phyloP scores from a whole-genome alignment of 129 eudicot genomes.

The Artemisia argyi region DNA sequence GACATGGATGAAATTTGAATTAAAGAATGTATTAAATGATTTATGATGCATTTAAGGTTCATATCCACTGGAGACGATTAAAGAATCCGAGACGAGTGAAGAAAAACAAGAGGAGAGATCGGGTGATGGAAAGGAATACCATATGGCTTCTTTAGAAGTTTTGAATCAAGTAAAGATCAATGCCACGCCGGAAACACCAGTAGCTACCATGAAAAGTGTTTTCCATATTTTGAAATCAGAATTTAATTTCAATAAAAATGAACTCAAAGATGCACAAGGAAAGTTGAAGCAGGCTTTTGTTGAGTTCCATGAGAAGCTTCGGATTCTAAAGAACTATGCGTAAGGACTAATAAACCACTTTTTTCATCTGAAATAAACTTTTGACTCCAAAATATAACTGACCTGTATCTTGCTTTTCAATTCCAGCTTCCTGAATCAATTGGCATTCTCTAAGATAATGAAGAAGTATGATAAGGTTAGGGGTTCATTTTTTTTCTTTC shows the following conservation, averaged over 20 bases:
- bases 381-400: background rate
- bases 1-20: too few relatives aligned
- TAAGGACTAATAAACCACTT: slow-evolving; percentile 19
- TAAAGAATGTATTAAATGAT: background rate
- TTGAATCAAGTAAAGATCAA: slow-evolving; percentile 56
- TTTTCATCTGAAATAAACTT: background rate
- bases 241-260: slow-evolving; percentile 40
- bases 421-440: slow-evolving; percentile 57
- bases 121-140: slow-evolving; percentile 15
- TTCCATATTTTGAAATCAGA: slow-evolving; percentile 33
- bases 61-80: slow-evolving; percentile 46
- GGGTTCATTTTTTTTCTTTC: background rate
- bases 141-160: slow-evolving; percentile 44
- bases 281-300: slow-evolving; percentile 50
- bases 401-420: slow-evolving; percentile 19
- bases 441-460: slow-evolving; percentile 63
- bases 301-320: slow-evolving; percentile 59
- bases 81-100: background rate
- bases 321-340: slow-evolving; percentile 62
- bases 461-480: slow-evolving; percentile 68
- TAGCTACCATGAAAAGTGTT: slow-evolving; percentile 48
- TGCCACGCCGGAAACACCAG: slow-evolving; percentile 44
- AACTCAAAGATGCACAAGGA: slow-evolving; percentile 45
- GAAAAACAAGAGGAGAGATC: slow-evolving; percentile 7
- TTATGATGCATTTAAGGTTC: slow-evolving; percentile 22